These are phyloP conservation scores for Cryptococcus sp. DNA, from an alignment of 1,284 basidiomycete genomes.

Conservation along the genomic window DNA sequence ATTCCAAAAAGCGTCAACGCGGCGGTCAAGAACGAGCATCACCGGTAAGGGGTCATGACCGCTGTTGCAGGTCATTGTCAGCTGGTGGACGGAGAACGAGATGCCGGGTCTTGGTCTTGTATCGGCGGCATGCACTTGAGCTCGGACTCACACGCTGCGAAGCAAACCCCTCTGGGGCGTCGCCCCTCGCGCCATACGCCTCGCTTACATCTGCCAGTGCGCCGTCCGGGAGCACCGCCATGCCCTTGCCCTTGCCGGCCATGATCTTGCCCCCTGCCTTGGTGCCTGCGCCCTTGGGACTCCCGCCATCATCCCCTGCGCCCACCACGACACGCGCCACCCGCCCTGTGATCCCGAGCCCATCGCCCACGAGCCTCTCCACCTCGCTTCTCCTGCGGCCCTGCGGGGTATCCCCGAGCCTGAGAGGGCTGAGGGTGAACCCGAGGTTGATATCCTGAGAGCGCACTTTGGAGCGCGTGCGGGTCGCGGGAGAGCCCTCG, in stretches of 20 bases:
- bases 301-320: not conserved
- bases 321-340: not conserved
- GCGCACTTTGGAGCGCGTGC: constrained; percentile 25
- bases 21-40: too few species aligned
- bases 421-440: constrained; percentile 2
- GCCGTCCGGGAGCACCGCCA: constrained; percentile 16
- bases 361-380: constrained; percentile 23
- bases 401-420: not conserved
- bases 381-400: constrained; percentile 1
- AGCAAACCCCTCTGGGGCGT: constrained; percentile 38
- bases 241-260: constrained; percentile 7
- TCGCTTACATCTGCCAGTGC: constrained; percentile 41
- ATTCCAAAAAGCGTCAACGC: too few species aligned
- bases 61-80: not conserved
- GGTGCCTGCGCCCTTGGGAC: not conserved
- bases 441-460: not conserved
- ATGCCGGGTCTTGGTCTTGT: too few species aligned
- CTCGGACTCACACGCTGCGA: constrained; percentile 15
- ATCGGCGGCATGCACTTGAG: too few species aligned
- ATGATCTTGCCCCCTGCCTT: not conserved
- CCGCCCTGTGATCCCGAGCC: constrained; percentile 25
- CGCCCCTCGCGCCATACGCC: constrained; percentile 42
- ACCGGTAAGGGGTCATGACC: not conserved
- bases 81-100: not conserved
- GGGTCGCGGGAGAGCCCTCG: constrained; percentile 24